These are phyloP conservation scores for Murraya koenigii DNA, from an alignment of 345 rosid species.

Conservation along the genomic window DNA sequence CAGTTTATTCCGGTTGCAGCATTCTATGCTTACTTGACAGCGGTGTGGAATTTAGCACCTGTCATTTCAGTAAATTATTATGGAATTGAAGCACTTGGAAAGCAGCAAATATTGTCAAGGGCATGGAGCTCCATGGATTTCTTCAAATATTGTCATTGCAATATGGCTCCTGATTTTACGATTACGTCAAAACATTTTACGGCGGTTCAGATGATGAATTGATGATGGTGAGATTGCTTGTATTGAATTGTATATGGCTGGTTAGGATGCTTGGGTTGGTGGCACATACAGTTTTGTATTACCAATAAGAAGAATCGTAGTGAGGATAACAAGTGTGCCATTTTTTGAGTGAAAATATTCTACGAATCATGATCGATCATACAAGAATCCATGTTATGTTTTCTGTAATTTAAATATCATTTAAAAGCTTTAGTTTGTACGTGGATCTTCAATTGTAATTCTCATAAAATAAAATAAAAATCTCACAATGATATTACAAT, in stretches of 20 bases:
- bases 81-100: constrained; percentile 52
- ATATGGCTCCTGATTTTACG: neutral
- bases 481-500: too few species aligned
- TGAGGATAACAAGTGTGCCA: constrained; percentile 19
- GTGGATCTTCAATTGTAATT: too few species aligned
- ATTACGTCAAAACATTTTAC: neutral
- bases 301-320: constrained; percentile 34
- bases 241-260: constrained; percentile 16
- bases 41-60: constrained; percentile 43
- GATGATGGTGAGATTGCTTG: neutral
- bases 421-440: too few species aligned
- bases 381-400: too few species aligned
- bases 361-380: neutral
- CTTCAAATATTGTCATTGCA: constrained; percentile 25
- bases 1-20: constrained; percentile 7
- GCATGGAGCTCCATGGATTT: constrained; percentile 38
- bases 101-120: constrained; percentile 48
- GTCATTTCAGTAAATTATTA: constrained; percentile 37
- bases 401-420: too few species aligned
- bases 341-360: neutral
- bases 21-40: constrained; percentile 33
- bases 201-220: neutral
- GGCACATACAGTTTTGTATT: constrained; percentile 37
- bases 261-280: constrained; percentile 37
- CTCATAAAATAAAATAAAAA: too few species aligned